phyloP scores from a whole-genome alignment of 352 stramenopile species.

The Elongisporangium anandrum region DNA sequence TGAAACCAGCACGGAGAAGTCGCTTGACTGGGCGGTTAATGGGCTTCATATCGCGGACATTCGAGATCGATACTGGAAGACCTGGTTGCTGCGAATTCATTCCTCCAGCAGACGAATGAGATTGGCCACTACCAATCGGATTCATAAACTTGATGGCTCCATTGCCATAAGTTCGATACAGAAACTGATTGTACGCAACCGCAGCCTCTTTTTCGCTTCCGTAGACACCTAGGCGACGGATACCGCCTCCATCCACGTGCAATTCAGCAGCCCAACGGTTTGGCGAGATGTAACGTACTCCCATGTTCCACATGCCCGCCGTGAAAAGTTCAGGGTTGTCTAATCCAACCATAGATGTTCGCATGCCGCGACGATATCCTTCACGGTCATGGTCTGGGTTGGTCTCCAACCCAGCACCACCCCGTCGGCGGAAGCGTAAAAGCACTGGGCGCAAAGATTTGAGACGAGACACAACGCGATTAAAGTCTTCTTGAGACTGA shows the following conservation, averaged over 20 bases:
- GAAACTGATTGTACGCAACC: conserved; percentile 83
- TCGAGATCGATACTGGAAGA: conserved; percentile 46
- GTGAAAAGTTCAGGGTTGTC: conserved; percentile 78
- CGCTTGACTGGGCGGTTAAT: conserved; percentile 39
- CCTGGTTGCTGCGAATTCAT: conserved; percentile 14
- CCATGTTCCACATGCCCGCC: conserved; percentile 79
- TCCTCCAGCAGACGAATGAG: conserved; percentile 6
- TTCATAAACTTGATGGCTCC: conserved; percentile 84
- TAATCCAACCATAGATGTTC: conserved; percentile 55
- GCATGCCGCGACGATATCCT: conserved; percentile 57
- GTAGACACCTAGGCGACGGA: conserved; percentile 73
- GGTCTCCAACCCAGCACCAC: conserved; percentile 30
- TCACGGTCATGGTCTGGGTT: conserved; percentile 31
- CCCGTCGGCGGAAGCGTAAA: conserved; percentile 71
- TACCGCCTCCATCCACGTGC: conserved; percentile 75
- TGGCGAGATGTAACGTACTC: conserved; percentile 68
- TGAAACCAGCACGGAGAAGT: conserved; percentile 56
- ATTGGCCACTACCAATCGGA: conserved; percentile 34
- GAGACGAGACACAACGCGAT: conserved; percentile 70
- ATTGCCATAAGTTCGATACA: conserved; percentile 81
- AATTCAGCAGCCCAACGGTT: conserved; percentile 81
- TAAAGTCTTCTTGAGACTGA: conserved; percentile 77
- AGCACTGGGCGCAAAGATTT: conserved; percentile 78
- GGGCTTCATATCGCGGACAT: conserved; percentile 51
- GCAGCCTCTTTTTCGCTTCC: conserved; percentile 71